These are phyloP conservation scores for Dianthus caryophyllus DNA, from an alignment of 148 eudicot genomes.

Conservation along the genomic window DNA sequence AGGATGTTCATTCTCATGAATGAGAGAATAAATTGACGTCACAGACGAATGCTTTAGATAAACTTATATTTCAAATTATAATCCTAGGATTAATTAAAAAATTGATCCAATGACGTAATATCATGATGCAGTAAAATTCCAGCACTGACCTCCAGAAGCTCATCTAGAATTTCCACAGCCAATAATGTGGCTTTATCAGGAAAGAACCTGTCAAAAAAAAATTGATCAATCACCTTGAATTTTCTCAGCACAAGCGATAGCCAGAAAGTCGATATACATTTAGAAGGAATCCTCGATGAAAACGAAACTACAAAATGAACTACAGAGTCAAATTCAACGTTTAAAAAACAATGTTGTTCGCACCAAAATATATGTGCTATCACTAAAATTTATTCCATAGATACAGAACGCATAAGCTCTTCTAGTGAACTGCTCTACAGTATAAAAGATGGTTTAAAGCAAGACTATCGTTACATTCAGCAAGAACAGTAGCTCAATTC, in stretches of 20 bases:
- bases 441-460: background rate
- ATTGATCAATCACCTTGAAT: too few species aligned
- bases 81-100: background rate
- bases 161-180: conserved; percentile 62
- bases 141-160: conserved; percentile 67
- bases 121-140: background rate
- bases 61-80: background rate
- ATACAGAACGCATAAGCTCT: background rate
- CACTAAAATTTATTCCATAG: background rate
- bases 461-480: background rate
- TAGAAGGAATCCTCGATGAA: background rate
- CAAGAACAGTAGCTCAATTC: background rate
- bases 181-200: conserved; percentile 70
- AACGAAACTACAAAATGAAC: background rate
- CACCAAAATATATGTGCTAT: background rate
- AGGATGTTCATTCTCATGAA: background rate
- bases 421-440: background rate
- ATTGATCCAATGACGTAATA: background rate
- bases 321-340: background rate
- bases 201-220: conserved; percentile 59
- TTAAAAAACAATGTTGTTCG: background rate
- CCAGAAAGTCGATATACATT: background rate
- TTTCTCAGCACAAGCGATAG: background rate
- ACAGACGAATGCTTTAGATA: background rate
- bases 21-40: background rate